Evolutionary conservation across 441 rosid species (phyloP).

Genomic region (Bruguiera hainesii): DNA sequence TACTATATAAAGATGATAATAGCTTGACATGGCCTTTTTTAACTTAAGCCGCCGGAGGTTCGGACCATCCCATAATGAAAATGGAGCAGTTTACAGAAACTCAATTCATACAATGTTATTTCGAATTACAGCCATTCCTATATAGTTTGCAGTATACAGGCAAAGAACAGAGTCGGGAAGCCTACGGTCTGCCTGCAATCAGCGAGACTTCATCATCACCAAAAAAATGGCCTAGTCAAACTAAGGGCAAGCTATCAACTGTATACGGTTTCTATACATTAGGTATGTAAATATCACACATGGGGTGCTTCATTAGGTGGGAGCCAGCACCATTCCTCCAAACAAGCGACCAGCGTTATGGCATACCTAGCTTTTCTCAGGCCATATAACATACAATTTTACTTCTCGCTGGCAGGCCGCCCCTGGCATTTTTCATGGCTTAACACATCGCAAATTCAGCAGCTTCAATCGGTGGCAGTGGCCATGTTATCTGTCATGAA

Average conservation of each 20-base stretch:
- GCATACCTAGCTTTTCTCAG: slow-evolving; percentile 19
- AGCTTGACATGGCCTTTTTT: no score
- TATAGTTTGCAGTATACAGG: slow-evolving; percentile 29
- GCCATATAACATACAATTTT: slow-evolving; percentile 5
- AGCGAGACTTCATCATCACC: slow-evolving; percentile 17
- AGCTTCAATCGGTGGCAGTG: slow-evolving; percentile 16
- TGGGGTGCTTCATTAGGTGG: slow-evolving; percentile 24
- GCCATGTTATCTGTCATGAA: slow-evolving; percentile 7
- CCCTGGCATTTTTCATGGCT: slow-evolving; percentile 13
- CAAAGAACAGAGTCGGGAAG: slow-evolving; percentile 18
- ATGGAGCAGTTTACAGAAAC: neutral
- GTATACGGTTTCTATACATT: slow-evolving; percentile 23
- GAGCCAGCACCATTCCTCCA: slow-evolving; percentile 22
- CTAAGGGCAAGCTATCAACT: slow-evolving; percentile 22
- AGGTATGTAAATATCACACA: slow-evolving; percentile 21
- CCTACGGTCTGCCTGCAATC: slow-evolving; percentile 13
- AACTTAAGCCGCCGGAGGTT: no score
- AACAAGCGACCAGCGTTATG: slow-evolving; percentile 18
- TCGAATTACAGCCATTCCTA: neutral
- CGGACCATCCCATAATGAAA: no score
- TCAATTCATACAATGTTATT: neutral
- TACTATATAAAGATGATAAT: no score
- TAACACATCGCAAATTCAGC: slow-evolving; percentile 11
- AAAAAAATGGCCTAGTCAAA: slow-evolving; percentile 7
- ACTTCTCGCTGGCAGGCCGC: slow-evolving; percentile 18